These are phyloP conservation scores for Collybia sordida DNA, from an alignment of 768 basidiomycete genomes.

Conservation along the genomic window DNA sequence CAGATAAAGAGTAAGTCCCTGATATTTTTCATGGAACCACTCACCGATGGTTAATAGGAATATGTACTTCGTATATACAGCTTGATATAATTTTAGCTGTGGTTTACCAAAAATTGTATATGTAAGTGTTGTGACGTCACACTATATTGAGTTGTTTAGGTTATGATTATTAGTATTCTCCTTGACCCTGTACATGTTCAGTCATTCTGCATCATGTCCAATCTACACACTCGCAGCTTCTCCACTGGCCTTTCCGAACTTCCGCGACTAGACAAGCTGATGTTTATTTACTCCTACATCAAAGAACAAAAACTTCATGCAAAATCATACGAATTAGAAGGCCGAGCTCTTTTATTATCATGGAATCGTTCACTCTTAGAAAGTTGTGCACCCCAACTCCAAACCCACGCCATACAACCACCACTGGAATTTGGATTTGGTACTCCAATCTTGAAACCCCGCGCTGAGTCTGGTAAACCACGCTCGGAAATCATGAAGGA, in stretches of 20 bases:
- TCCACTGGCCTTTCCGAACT: conserved; percentile 23
- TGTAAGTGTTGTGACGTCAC: background rate
- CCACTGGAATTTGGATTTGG: conserved; percentile 37
- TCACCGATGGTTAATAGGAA: conserved; percentile 38
- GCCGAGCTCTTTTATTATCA: conserved; percentile 24
- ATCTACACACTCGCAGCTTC: background rate
- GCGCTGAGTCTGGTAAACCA: conserved; percentile 18
- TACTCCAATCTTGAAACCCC: conserved; percentile 57
- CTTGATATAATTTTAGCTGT: too few species aligned
- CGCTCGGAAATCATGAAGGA: too few species aligned
- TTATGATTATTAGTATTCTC: too few species aligned
- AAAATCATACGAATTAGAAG: conserved; percentile 43
- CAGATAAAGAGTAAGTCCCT: conserved; percentile 56
- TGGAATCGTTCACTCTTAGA: conserved; percentile 22
- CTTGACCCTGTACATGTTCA: background rate
- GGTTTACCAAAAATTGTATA: too few species aligned
- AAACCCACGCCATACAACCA: background rate
- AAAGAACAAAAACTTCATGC: conserved; percentile 46
- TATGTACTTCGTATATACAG: conserved; percentile 58
- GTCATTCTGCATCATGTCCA: background rate
- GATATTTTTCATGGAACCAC: background rate
- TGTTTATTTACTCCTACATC: conserved; percentile 47
- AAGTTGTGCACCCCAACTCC: background rate
- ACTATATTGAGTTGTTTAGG: background rate
- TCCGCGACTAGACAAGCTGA: conserved; percentile 39